phyloP scores from a whole-genome alignment of 306 rosid genomes.

The Ochetophila trinervis region DNA sequence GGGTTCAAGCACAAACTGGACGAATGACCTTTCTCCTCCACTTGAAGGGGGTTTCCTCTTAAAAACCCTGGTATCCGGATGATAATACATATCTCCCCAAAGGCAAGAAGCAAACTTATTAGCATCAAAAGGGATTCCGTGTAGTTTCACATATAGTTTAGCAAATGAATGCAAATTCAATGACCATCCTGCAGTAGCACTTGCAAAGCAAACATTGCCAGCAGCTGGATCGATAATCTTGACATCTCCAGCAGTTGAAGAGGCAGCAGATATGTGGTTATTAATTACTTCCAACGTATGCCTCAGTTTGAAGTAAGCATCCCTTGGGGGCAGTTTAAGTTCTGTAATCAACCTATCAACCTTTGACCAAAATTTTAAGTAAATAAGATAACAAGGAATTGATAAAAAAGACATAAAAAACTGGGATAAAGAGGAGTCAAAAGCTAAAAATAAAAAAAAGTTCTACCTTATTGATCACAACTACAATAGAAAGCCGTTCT shows the following conservation, averaged over 20 bases:
- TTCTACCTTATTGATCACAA: slow-evolving; percentile 86
- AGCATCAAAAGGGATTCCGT: slow-evolving; percentile 74
- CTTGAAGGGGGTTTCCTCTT: slow-evolving; percentile 78
- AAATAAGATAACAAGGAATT: background rate
- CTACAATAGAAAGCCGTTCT: slow-evolving; percentile 80
- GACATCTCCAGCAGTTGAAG: slow-evolving; percentile 85
- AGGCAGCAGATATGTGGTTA: slow-evolving; percentile 76
- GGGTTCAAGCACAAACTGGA: slow-evolving; percentile 89
- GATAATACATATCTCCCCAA: slow-evolving; percentile 90
- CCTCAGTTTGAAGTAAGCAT: slow-evolving; percentile 91
- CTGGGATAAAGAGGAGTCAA: background rate
- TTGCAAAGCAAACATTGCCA: slow-evolving; percentile 94
- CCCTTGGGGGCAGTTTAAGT: slow-evolving; percentile 90
- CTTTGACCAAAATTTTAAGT: slow-evolving; percentile 31
- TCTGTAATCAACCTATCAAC: slow-evolving; percentile 96
- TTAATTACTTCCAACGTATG: slow-evolving; percentile 91
- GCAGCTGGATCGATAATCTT: slow-evolving; percentile 87
- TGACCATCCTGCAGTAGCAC: slow-evolving; percentile 98
- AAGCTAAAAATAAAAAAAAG: slow-evolving; percentile 10
- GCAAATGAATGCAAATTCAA: slow-evolving; percentile 93
- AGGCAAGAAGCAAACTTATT: slow-evolving; percentile 85
- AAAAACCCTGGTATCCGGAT: slow-evolving; percentile 71
- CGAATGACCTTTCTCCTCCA: slow-evolving; percentile 97
- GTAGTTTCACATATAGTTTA: slow-evolving; percentile 78
- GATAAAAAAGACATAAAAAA: background rate